phyloP scores from a whole-genome alignment of 2,329 filamentous ascomycete genomes.

The Nectriaceae sp. region DNA sequence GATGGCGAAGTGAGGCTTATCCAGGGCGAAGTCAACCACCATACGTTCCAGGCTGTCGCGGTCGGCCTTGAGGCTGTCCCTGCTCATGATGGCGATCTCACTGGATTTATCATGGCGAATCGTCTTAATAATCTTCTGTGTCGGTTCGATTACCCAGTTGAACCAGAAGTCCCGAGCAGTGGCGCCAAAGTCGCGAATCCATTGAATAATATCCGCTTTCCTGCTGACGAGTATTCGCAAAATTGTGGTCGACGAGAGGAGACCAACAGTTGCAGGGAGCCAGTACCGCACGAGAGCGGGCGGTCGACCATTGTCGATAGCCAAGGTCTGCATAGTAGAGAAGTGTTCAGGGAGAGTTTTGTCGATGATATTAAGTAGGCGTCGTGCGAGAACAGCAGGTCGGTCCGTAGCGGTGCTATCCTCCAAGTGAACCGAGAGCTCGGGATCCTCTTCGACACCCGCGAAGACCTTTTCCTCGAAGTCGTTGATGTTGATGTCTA shows the following conservation, averaged over 20 bases:
- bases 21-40: slow-evolving; percentile 93
- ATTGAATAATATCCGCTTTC: slow-evolving; percentile 74
- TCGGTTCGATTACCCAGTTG: slow-evolving; percentile 93
- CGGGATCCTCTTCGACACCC: slow-evolving; percentile 62
- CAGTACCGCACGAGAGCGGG: slow-evolving; percentile 80
- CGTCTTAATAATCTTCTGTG: slow-evolving; percentile 80
- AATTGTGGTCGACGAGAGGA: slow-evolving; percentile 86
- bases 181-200: slow-evolving; percentile 76
- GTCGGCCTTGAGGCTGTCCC: slow-evolving; percentile 86
- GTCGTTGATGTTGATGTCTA: slow-evolving; percentile 63
- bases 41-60: slow-evolving; percentile 92
- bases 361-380: slow-evolving; percentile 70
- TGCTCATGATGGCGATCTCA: slow-evolving; percentile 96
- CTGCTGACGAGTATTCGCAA: slow-evolving; percentile 75
- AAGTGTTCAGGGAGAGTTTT: slow-evolving; percentile 69
- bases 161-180: slow-evolving; percentile 89
- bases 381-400: slow-evolving; percentile 63
- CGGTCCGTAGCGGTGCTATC: slow-evolving; percentile 47
- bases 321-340: slow-evolving; percentile 54
- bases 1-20: slow-evolving; percentile 68
- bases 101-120: slow-evolving; percentile 91
- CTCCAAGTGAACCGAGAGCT: slow-evolving; percentile 55
- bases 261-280: slow-evolving; percentile 70
- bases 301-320: slow-evolving; percentile 72
- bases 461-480: slow-evolving; percentile 68